phyloP scores from a whole-genome alignment of 2,329 filamentous ascomycete genomes.

The Reticulascus tulasneorum region DNA sequence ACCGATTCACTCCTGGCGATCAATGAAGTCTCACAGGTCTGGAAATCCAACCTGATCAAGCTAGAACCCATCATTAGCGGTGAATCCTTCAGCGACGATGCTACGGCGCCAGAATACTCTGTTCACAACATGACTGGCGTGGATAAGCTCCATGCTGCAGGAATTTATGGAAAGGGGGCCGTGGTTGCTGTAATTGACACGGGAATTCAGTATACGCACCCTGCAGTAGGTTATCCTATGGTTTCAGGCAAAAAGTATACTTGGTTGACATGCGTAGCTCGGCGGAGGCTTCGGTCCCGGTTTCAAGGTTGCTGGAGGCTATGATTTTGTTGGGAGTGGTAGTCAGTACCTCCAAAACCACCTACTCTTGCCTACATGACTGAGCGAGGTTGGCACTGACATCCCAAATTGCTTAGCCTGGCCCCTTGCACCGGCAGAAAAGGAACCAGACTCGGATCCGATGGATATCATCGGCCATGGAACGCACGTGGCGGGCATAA shows the following conservation, averaged over 20 bases:
- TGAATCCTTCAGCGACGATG: background rate
- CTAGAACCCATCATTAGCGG: background rate
- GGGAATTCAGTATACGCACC: slow-evolving; percentile 35
- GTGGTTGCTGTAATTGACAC: slow-evolving; percentile 36
- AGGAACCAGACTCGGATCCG: slow-evolving; percentile 17
- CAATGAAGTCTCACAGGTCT: slow-evolving; percentile 7
- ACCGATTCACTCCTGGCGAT: slow-evolving; percentile 15
- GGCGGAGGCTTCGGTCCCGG: slow-evolving; percentile 18
- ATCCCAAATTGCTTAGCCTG: too few species aligned
- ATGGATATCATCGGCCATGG: slow-evolving; percentile 18
- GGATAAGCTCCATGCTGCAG: slow-evolving; percentile 30
- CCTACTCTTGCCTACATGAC: background rate
- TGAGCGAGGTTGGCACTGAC: too few species aligned
- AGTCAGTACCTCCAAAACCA: background rate
- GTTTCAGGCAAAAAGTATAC: too few species aligned
- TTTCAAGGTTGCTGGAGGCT: slow-evolving; percentile 18
- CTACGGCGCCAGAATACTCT: slow-evolving; percentile 22
- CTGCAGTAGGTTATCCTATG: slow-evolving; percentile 22
- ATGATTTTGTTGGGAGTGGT: slow-evolving; percentile 19
- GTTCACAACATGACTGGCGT: slow-evolving; percentile 36
- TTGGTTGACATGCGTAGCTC: slow-evolving; percentile 18
- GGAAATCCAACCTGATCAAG: slow-evolving; percentile 7
- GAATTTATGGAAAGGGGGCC: slow-evolving; percentile 31
- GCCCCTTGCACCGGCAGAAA: background rate
- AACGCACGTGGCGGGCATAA: slow-evolving; percentile 22